phyloP scores from a whole-genome alignment of 768 basidiomycete species.

The Leccinellum rugosiceps region DNA sequence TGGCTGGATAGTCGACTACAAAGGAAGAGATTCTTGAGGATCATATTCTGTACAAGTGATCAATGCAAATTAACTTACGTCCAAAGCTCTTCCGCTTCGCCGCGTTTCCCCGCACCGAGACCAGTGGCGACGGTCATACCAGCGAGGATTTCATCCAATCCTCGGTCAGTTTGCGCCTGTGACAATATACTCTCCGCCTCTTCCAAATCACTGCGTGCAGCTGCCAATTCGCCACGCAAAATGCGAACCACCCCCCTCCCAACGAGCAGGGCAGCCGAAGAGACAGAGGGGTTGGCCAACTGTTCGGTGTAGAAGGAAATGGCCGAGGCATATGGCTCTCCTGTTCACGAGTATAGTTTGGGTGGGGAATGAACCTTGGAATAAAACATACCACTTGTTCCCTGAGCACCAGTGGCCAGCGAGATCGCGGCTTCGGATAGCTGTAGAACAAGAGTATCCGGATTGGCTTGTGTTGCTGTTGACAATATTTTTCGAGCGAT shows the following conservation, averaged over 20 bases:
- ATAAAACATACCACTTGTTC: slow-evolving; percentile 42
- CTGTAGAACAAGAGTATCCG: slow-evolving; percentile 87
- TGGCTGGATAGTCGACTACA: slow-evolving; percentile 43
- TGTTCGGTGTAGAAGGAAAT: slow-evolving; percentile 79
- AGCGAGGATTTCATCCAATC: slow-evolving; percentile 62
- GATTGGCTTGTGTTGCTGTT: slow-evolving; percentile 79
- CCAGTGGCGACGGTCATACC: slow-evolving; percentile 64
- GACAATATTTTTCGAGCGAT: slow-evolving; percentile 85
- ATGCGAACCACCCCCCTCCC: slow-evolving; percentile 79
- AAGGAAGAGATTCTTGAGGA: slow-evolving; percentile 5
- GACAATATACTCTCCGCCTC: slow-evolving; percentile 51
- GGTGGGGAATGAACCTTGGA: slow-evolving; percentile 8
- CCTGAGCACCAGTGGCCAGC: slow-evolving; percentile 70
- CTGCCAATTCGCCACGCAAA: slow-evolving; percentile 68
- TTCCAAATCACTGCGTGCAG: slow-evolving; percentile 78
- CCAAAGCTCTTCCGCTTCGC: slow-evolving; percentile 67
- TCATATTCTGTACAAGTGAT: background rate
- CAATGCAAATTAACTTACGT: slow-evolving; percentile 43
- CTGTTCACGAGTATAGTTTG: slow-evolving; percentile 7
- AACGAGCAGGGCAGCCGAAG: slow-evolving; percentile 70
- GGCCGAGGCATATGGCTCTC: slow-evolving; percentile 37
- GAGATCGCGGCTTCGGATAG: slow-evolving; percentile 83
- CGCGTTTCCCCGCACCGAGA: slow-evolving; percentile 52
- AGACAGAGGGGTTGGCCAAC: slow-evolving; percentile 73
- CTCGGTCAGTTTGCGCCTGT: slow-evolving; percentile 40